A percentile compares a stretch with the other conserved stretches of the same genome.
Conservation (phyloP, 257 asterid genomes). For the Petunia axillaris region DNA sequence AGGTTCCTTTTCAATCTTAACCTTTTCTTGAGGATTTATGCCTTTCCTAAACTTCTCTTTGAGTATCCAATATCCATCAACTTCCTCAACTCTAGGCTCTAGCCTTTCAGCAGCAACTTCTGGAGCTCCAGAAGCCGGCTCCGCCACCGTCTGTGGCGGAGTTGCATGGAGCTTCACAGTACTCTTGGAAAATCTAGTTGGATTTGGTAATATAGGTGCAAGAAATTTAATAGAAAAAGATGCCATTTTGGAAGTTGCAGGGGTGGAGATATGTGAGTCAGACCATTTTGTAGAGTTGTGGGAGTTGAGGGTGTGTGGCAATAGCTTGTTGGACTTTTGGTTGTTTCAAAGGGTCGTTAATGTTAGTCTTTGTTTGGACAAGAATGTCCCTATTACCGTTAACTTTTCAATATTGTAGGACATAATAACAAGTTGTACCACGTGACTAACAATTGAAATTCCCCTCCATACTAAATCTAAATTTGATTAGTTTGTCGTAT, state of each 20-base stretch:
- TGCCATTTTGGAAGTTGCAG: constrained; percentile 47
- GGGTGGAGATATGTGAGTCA: constrained; percentile 36
- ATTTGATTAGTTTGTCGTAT: too few species aligned
- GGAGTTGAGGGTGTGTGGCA: constrained; percentile 35
- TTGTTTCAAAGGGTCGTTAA: constrained; percentile 59
- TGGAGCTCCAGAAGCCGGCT: constrained; percentile 38
- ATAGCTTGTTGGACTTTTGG: constrained; percentile 56
- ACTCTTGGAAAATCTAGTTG: constrained; percentile 31
- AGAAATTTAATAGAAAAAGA: constrained; percentile 64
- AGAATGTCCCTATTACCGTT: constrained; percentile 15
- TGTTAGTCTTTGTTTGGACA: neutral
- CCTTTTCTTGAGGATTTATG: constrained; percentile 82
- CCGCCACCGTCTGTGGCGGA: constrained; percentile 64
- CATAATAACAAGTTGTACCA: neutral
- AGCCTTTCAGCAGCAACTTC: constrained; percentile 52
- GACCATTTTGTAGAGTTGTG: constrained; percentile 52
- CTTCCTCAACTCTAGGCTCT: constrained; percentile 82
- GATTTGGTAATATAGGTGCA: constrained; percentile 50
- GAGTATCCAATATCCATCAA: constrained; percentile 69
- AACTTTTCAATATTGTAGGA: neutral
- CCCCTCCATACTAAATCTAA: too few species aligned
- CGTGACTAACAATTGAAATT: neutral
- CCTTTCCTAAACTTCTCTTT: constrained; percentile 85
- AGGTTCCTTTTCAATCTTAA: constrained; percentile 85
- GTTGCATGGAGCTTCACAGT: constrained; percentile 49